These are phyloP conservation scores for Rhodotorula kratochvilovae DNA, from an alignment of 768 basidiomycete genomes.

Conservation along the genomic window DNA sequence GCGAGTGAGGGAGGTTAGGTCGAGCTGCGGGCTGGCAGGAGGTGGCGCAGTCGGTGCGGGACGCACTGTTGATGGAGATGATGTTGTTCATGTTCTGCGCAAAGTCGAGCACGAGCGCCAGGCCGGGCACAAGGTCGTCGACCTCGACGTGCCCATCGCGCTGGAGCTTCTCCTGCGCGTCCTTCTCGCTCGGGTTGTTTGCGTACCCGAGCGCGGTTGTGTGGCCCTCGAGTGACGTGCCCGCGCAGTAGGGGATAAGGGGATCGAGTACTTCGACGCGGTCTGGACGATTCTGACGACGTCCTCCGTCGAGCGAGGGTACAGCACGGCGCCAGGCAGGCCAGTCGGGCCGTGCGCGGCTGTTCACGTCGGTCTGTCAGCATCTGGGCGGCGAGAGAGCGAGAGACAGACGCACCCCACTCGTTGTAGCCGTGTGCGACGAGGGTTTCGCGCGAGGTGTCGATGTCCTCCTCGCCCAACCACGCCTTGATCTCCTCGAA, in stretches of 20 bases:
- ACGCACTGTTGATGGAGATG: slow-evolving; percentile 58
- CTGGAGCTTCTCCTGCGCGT: slow-evolving; percentile 12
- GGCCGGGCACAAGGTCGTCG: slow-evolving; percentile 39
- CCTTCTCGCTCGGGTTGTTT: slow-evolving; percentile 26
- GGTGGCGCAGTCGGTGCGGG: no score
- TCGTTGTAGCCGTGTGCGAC: slow-evolving; percentile 37
- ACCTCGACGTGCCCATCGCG: slow-evolving; percentile 25
- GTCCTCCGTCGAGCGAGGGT: slow-evolving; percentile 67
- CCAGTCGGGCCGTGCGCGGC: slow-evolving; percentile 38
- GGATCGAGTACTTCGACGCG: slow-evolving; percentile 66
- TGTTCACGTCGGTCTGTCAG: not conserved
- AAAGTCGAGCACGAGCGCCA: slow-evolving; percentile 38
- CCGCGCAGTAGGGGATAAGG: slow-evolving; percentile 79
- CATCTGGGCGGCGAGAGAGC: accelerated
- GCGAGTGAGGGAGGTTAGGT: not conserved
- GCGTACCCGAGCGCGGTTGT: slow-evolving; percentile 28
- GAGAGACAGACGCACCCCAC: slow-evolving; percentile 25
- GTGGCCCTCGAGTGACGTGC: slow-evolving; percentile 75
- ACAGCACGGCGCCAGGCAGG: slow-evolving; percentile 44
- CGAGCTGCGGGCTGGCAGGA: accelerated
- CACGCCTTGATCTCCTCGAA: slow-evolving; percentile 26
- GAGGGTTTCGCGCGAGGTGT: slow-evolving; percentile 25
- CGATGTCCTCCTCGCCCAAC: slow-evolving; percentile 38
- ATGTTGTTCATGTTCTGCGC: slow-evolving; percentile 65
- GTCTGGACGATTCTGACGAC: slow-evolving; percentile 75